Evolutionary conservation across 2,329 filamentous ascomycete species (phyloP), one percentile per base, ranked within the genome.

Genomic region (Boeremia lycopersici): DNA sequence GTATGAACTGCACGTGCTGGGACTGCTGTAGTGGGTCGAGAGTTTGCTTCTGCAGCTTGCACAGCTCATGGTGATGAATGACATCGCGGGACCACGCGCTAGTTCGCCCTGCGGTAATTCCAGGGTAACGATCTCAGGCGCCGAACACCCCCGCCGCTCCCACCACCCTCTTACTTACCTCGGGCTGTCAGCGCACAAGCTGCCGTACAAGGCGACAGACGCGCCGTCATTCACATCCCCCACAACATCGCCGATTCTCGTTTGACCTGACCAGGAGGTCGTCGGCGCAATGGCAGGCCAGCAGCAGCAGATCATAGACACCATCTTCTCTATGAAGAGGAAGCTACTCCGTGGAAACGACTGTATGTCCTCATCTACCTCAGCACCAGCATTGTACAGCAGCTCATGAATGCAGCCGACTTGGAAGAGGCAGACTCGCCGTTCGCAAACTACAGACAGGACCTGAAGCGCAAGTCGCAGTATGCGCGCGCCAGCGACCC

Each of bases 361-460:
- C 40, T 70, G 74, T 75, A 67, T 43, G 68, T 7, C 19, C 36
- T 23, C 29, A 19, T 26, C 30, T n/a, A 13, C 34, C 42, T n/a
- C 44, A 17, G 33, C 13, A 33, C 31, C 31, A 10, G 8, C 19
- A 39, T 15, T n/a, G 51, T 15, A 15, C 19, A 34, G 48, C 12
- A 23, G 55, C 68, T 71, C 43, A 71, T 58, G 12, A 9, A 26
- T 28, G 34, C 75, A 92, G 90, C 91, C 59, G 90, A 93, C 72
- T 90, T 89, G 54, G 90, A 93, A 74, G 86, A 87, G 56, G 84
- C 86, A 49, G 86, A 91, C 65, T 82, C 87, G 56, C 81, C 84
- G 64, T 84, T 84, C 64, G 88, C 86, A 53, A 92, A 92, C 74
- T 87, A 89, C 69, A 89, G 89, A 57, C 86, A 91, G 74, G 93